phyloP scores from a whole-genome alignment of 805 yeast genomes.

The Yamadazyma laniorum region DNA sequence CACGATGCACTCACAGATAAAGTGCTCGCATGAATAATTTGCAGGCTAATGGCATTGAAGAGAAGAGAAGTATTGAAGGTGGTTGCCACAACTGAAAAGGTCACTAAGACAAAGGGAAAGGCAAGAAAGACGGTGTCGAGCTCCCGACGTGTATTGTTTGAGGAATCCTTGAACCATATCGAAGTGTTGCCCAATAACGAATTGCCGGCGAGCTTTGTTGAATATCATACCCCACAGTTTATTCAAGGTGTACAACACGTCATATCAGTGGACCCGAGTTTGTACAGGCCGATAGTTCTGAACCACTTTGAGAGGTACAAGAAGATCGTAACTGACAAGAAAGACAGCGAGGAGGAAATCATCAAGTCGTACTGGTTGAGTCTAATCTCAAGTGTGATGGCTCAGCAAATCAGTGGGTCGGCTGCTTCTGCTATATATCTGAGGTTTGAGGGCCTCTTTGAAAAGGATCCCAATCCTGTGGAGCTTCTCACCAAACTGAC shows the following conservation, averaged over 20 bases:
- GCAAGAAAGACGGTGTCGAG: slow-evolving; percentile 1
- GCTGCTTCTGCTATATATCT: slow-evolving; percentile 69
- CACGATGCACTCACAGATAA: too few species aligned
- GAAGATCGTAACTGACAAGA: not conserved
- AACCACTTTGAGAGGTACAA: slow-evolving; percentile 26
- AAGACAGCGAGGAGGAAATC: slow-evolving; percentile 7
- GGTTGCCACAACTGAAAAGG: slow-evolving; percentile 1
- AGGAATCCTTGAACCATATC: slow-evolving; percentile 13
- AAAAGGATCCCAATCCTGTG: slow-evolving; percentile 49
- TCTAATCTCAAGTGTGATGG: slow-evolving; percentile 46
- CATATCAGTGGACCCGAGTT: slow-evolving; percentile 29
- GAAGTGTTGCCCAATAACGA: slow-evolving; percentile 15
- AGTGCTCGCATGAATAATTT: too few species aligned
- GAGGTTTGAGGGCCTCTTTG: slow-evolving; percentile 40
- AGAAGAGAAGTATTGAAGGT: slow-evolving; percentile 4
- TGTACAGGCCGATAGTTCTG: slow-evolving; percentile 33
- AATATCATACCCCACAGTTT: slow-evolving; percentile 32
- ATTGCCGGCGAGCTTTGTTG: slow-evolving; percentile 30
- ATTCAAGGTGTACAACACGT: slow-evolving; percentile 31
- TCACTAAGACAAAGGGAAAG: not conserved
- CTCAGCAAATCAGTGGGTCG: slow-evolving; percentile 76
- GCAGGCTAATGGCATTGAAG: slow-evolving; percentile 4
- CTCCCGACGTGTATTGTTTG: slow-evolving; percentile 7
- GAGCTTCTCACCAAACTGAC: slow-evolving; percentile 38
- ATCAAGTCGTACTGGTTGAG: slow-evolving; percentile 37